Evolutionary conservation across 176 grass and related monocot genomes (phyloP).

Genomic region (Pontederia crassipes): DNA sequence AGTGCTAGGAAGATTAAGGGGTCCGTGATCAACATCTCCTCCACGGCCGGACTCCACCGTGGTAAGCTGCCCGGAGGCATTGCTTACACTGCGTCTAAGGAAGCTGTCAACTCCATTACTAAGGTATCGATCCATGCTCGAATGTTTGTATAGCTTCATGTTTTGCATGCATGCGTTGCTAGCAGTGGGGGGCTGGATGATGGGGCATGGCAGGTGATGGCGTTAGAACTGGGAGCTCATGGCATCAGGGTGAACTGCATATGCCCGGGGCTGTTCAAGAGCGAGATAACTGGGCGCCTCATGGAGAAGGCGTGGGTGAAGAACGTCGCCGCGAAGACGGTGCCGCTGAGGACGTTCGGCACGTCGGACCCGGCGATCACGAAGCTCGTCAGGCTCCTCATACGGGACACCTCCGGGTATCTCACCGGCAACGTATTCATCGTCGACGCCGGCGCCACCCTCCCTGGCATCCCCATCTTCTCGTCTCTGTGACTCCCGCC

Average conservation of each 20-base stretch:
- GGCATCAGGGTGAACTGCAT: conserved; percentile 67
- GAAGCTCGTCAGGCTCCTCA: conserved; percentile 53
- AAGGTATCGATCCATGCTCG: conserved; percentile 33
- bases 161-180: background rate
- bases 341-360: conserved; percentile 49
- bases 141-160: background rate
- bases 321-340: conserved; percentile 38
- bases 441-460: conserved; percentile 50
- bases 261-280: conserved; percentile 61
- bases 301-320: conserved; percentile 59
- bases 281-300: conserved; percentile 56
- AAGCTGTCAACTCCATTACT: conserved; percentile 49
- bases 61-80: conserved; percentile 59
- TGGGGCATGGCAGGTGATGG: conserved; percentile 87
- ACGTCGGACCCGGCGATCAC: conserved; percentile 64
- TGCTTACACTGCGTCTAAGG: conserved; percentile 57
- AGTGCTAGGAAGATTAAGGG: conserved; percentile 36
- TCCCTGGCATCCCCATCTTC: conserved; percentile 80
- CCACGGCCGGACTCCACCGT: conserved; percentile 47
- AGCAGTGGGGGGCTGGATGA: background rate
- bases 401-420: conserved; percentile 56
- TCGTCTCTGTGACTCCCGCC: conserved; percentile 45
- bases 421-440: conserved; percentile 69
- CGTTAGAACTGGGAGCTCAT: conserved; percentile 59
- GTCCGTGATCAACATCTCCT: conserved; percentile 79